Evolutionary conservation across 2,329 filamentous ascomycete species (phyloP).

Genomic region (Lasiodiplodia citricola): DNA sequence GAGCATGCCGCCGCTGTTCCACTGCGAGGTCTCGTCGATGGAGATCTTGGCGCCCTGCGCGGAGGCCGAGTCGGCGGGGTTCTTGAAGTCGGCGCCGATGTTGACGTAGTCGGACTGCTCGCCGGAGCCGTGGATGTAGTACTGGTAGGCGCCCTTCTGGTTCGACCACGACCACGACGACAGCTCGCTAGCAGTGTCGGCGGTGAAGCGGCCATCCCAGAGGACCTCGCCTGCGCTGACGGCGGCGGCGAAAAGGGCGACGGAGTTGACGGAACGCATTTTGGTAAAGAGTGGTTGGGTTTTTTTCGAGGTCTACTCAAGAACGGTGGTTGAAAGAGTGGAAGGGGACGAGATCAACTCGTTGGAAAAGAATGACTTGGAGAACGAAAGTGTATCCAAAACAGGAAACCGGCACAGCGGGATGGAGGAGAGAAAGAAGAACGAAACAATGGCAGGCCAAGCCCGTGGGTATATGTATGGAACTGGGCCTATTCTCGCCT

Average conservation of each 20-base stretch:
- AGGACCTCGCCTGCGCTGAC: conserved; percentile 36
- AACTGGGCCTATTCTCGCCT: neutral
- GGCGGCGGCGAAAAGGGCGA: conserved; percentile 8
- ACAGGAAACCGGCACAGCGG: conserved; percentile 22
- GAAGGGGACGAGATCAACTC: conserved; percentile 26
- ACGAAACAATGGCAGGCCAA: conserved; percentile 6
- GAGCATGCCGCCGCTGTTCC: conserved; percentile 75
- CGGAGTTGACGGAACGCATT: conserved; percentile 7
- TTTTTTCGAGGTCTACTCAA: conserved; percentile 22
- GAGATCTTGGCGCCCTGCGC: conserved; percentile 73
- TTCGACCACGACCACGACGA: conserved; percentile 71
- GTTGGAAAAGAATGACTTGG: conserved; percentile 15
- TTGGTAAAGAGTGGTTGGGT: neutral
- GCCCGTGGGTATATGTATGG: conserved; percentile 19
- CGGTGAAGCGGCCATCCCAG: conserved; percentile 72
- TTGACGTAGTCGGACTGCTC: conserved; percentile 65
- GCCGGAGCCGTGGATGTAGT: conserved; percentile 73
- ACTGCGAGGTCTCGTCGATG: conserved; percentile 67
- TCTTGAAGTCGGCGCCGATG: conserved; percentile 66
- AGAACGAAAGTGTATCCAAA: conserved; percentile 22
- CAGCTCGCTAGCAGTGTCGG: conserved; percentile 53
- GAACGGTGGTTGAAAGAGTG: conserved; percentile 15
- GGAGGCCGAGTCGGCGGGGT: conserved; percentile 66
- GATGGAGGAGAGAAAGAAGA: neutral
- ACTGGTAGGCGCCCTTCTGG: conserved; percentile 73